Evolutionary conservation across 352 stramenopile species (phyloP).

Genomic region (Thraustotheca clavata): DNA sequence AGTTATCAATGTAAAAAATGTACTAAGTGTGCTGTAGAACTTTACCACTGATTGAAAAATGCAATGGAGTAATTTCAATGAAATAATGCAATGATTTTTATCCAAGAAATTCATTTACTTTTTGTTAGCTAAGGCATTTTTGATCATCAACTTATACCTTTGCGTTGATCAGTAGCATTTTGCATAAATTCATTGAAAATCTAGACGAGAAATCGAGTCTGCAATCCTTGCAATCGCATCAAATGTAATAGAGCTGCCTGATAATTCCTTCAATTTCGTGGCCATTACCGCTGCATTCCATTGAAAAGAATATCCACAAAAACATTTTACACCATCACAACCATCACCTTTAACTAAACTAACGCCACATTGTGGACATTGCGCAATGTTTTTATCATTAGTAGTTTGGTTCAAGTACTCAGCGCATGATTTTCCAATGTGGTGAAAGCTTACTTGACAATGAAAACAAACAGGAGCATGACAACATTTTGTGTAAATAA

Average conservation of each 20-base stretch:
- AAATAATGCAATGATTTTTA: too few species aligned
- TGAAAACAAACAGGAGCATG: background rate
- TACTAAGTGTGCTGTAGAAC: slow-evolving; percentile 6
- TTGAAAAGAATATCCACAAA: background rate
- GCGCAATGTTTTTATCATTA: background rate
- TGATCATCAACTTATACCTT: too few species aligned
- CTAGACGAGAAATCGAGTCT: too few species aligned
- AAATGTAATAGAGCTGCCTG: too few species aligned
- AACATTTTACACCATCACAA: slow-evolving; percentile 12
- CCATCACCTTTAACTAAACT: slow-evolving; percentile 13
- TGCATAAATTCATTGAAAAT: too few species aligned
- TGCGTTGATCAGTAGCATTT: too few species aligned
- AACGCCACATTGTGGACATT: background rate
- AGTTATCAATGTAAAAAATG: background rate
- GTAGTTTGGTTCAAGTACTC: background rate
- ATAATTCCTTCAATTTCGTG: background rate
- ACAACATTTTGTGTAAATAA: slow-evolving; percentile 3
- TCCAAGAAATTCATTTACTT: too few species aligned
- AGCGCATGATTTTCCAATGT: background rate
- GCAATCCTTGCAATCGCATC: too few species aligned
- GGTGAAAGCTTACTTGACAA: background rate
- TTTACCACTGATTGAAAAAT: slow-evolving; percentile 14
- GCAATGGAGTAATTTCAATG: too few species aligned
- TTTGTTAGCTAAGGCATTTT: too few species aligned
- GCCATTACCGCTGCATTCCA: background rate